These are phyloP conservation scores for Opeltia flavorubescens DNA, from an alignment of 495 filamentous ascomycete species.

Conservation along the genomic window DNA sequence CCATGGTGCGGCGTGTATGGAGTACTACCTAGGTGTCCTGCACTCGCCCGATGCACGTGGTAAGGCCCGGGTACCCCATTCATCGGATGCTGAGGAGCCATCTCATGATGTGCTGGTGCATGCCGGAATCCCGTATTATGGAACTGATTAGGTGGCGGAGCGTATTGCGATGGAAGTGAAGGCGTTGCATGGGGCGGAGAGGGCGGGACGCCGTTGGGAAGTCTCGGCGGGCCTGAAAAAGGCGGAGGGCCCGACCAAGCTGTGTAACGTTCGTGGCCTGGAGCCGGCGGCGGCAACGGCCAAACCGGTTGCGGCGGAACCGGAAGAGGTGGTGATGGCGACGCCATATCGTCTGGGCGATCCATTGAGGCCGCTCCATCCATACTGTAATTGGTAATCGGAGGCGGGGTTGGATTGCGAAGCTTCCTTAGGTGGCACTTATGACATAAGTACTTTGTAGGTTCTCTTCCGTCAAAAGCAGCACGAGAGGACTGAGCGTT, in stretches of 20 bases:
- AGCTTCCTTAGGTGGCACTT: conserved; percentile 36
- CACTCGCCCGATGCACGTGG: conserved; percentile 6
- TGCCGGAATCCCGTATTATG: conserved; percentile 10
- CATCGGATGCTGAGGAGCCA: conserved; percentile 18
- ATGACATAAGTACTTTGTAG: conserved; percentile 30
- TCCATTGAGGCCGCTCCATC: background rate
- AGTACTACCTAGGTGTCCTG: conserved; percentile 1
- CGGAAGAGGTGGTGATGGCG: conserved; percentile 10
- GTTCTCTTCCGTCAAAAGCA: conserved; percentile 2
- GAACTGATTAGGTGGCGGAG: conserved; percentile 8
- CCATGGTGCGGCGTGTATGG: background rate
- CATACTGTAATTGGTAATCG: background rate
- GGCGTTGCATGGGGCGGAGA: conserved; percentile 9
- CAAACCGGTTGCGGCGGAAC: conserved; percentile 5
- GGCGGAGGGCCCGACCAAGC: conserved; percentile 21
- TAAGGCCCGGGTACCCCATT: conserved; percentile 19
- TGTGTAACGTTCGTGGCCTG: conserved; percentile 18
- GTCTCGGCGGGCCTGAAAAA: background rate
- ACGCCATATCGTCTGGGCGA: conserved; percentile 19
- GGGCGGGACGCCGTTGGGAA: conserved; percentile 10
- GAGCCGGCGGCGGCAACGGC: conserved; percentile 9
- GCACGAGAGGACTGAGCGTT: no score
- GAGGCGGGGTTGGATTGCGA: conserved; percentile 22
- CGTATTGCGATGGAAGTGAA: conserved; percentile 2
- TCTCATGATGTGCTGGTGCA: conserved; percentile 19